Evolutionary conservation across 345 rosid species (phyloP), one percentile per base, ranked within the genome.

Genomic region (Garcia nutans): DNA sequence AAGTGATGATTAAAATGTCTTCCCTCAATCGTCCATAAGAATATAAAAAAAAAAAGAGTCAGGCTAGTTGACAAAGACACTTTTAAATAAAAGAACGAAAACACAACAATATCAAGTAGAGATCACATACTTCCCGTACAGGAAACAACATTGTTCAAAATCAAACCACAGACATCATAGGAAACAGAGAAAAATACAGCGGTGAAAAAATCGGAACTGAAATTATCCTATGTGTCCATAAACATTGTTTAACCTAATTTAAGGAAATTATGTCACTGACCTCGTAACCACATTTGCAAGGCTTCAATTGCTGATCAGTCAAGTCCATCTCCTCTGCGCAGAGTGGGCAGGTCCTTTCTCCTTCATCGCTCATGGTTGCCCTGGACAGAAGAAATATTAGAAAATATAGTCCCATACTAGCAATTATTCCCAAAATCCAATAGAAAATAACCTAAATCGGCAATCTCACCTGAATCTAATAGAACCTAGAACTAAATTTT

Each of bases 201-300:
- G n/a, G 20, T 10, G 23, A 56, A 47, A 58, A 8, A n/a, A n/a
- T 19, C 63, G 37, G 37, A 52, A 65, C 49, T 9, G 49, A 13
- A 15, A 67, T 49, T 37, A 22, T 61, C 7, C 68, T 26, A 45
- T 11, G 26, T 22, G 17, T 31, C 42, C 1, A 15, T 69, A 16
- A 0, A 6, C n/a, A 26, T 15, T 16, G 28, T 22, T 16, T 20
- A 69, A 17, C 10, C 67, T 61, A 11, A 12, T 2, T 54, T 61
- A 73, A 47, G 12, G 5, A 33, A 54, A 22, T 5, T 52, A 37
- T 4, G 67, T 52, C 64, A 63, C 78, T 47, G 79, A 94, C 97
- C 94, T 94, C 94, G 50, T 94, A 94, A 73, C 97, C 98, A 85
- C 98, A 94, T 86, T 88, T 85, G 89, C 98, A 94, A 69, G 98